Evolutionary conservation across 495 filamentous ascomycete genomes (phyloP).

Genomic region (Penicillium canariense): DNA sequence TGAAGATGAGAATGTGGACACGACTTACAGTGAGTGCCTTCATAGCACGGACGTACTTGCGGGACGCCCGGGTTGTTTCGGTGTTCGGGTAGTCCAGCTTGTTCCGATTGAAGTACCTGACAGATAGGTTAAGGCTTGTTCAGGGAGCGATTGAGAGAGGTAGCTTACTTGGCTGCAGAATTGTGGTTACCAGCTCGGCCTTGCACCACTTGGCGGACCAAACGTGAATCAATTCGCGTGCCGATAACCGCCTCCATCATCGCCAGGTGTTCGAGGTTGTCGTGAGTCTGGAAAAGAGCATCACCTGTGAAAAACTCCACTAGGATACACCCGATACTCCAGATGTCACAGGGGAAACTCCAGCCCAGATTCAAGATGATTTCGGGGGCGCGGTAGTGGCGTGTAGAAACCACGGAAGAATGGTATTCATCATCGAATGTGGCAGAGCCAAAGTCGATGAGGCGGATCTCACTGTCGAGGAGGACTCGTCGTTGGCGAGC

Average conservation of each 20-base stretch:
- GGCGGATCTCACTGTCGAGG: slow-evolving; percentile 90
- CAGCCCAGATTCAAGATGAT: slow-evolving; percentile 96
- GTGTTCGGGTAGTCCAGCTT: slow-evolving; percentile 84
- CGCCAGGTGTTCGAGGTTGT: slow-evolving; percentile 96
- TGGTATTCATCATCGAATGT: slow-evolving; percentile 99
- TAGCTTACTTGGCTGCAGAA: slow-evolving; percentile 75
- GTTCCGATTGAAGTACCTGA: slow-evolving; percentile 79
- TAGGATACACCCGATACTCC: slow-evolving; percentile 98
- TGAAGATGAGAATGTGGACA: no score
- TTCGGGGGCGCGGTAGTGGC: slow-evolving; percentile 94
- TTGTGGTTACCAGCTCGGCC: slow-evolving; percentile 66
- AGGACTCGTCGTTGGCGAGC: slow-evolving; percentile 85
- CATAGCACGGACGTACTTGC: slow-evolving; percentile 94
- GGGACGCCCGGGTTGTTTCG: slow-evolving; percentile 84
- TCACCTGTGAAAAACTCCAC: slow-evolving; percentile 99
- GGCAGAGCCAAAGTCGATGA: slow-evolving; percentile 97
- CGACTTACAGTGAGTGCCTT: slow-evolving; percentile 74
- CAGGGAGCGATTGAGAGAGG: background rate
- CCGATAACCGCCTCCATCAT: slow-evolving; percentile 97
- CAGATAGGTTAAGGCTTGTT: slow-evolving; percentile 3
- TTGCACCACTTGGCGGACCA: slow-evolving; percentile 72
- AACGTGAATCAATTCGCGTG: slow-evolving; percentile 64
- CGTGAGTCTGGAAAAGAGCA: slow-evolving; percentile 95
- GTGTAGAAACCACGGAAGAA: slow-evolving; percentile 92
- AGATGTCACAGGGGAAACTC: slow-evolving; percentile 97